Percentiles rank a stretch among this genome's conserved stretches.
Evolutionary conservation across 2,329 filamentous ascomycete species (phyloP).

Genomic region (Paecilomyces niveus): DNA sequence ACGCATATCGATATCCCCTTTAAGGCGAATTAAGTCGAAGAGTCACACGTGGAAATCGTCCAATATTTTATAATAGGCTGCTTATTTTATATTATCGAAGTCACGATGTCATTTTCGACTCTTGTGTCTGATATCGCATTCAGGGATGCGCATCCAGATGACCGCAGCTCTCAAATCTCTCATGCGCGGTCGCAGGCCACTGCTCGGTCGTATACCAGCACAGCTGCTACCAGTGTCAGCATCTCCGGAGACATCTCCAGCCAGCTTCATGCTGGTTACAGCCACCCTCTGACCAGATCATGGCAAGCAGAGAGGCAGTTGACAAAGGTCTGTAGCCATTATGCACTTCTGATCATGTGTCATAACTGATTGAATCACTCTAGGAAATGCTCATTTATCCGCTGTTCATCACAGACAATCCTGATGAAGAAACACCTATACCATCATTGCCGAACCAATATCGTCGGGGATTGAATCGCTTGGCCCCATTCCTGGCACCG

Average conservation of each 20-base stretch:
- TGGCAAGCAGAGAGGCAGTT: constrained; percentile 82
- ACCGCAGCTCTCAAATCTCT: constrained; percentile 38
- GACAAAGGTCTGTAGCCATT: constrained; percentile 58
- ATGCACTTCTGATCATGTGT: neutral
- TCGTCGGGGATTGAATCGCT: constrained; percentile 78
- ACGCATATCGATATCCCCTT: neutral
- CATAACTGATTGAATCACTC: constrained; percentile 2
- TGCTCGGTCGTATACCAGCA: constrained; percentile 40
- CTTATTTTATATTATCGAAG: neutral
- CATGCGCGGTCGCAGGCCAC: constrained; percentile 29
- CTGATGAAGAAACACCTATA: constrained; percentile 85
- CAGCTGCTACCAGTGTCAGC: constrained; percentile 44
- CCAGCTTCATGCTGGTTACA: constrained; percentile 76
- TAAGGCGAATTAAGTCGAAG: neutral
- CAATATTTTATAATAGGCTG: neutral
- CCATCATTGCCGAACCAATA: constrained; percentile 85
- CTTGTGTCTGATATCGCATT: constrained; percentile 45
- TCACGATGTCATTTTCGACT: constrained; percentile 43
- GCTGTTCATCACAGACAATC: constrained; percentile 88
- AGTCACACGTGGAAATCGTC: neutral
- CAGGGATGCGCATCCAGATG: constrained; percentile 34
- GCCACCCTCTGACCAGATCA: constrained; percentile 67
- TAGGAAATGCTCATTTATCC: constrained; percentile 99
- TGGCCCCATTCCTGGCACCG: constrained; percentile 77
- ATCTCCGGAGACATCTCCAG: constrained; percentile 64